phyloP scores from a whole-genome alignment of 345 rosid species.

The Euclidium syriacum region DNA sequence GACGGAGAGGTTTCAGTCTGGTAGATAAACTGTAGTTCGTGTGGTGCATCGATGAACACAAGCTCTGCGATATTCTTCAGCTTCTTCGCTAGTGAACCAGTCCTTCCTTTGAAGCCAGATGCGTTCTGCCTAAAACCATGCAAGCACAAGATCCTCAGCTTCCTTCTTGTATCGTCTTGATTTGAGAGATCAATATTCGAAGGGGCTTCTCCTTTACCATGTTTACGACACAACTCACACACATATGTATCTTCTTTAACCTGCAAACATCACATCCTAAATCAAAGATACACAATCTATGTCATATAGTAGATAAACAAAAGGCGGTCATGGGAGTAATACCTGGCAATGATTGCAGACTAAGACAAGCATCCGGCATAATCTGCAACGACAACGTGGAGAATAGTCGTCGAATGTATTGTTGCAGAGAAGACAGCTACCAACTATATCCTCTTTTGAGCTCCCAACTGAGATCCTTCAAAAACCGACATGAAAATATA shows the following conservation, averaged over 20 bases:
- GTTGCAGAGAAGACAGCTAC: slow-evolving; percentile 72
- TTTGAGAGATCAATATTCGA: slow-evolving; percentile 22
- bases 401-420: slow-evolving; percentile 76
- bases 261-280: slow-evolving; percentile 35
- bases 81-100: slow-evolving; percentile 88
- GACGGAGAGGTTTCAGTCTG: slow-evolving; percentile 40
- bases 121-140: slow-evolving; percentile 97
- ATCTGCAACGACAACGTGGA: slow-evolving; percentile 69
- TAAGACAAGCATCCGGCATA: slow-evolving; percentile 89
- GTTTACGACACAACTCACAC: slow-evolving; percentile 83
- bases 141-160: slow-evolving; percentile 80
- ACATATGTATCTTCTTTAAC: slow-evolving; percentile 44
- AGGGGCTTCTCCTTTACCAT: slow-evolving; percentile 36
- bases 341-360: slow-evolving; percentile 80
- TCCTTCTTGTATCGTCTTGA: slow-evolving; percentile 38
- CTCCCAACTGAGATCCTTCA: slow-evolving; percentile 90
- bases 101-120: slow-evolving; percentile 89
- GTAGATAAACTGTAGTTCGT: slow-evolving; percentile 72
- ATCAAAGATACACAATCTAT: neutral
- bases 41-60: slow-evolving; percentile 75
- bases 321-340: neutral
- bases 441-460: slow-evolving; percentile 47
- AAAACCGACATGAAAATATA: slow-evolving; percentile 11
- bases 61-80: slow-evolving; percentile 76
- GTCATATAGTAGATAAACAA: neutral